Evolutionary conservation across 2,329 filamentous ascomycete species (phyloP).

Genomic region (Aspergillus costaricaensis): DNA sequence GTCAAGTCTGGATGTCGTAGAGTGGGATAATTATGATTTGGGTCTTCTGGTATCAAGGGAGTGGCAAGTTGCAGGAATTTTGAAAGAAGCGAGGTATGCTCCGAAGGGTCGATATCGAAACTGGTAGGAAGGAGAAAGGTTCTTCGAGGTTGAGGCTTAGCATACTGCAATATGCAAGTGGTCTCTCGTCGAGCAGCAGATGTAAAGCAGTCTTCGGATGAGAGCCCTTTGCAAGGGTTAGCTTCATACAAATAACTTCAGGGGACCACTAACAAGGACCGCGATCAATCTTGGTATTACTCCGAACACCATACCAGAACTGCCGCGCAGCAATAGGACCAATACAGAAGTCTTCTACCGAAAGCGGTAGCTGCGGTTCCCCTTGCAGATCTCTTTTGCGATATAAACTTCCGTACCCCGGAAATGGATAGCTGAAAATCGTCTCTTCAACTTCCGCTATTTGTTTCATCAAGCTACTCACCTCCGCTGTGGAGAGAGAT

Average conservation of each 20-base stretch:
- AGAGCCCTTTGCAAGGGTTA: slow-evolving; percentile 19
- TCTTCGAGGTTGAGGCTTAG: slow-evolving; percentile 28
- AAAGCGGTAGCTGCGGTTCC: slow-evolving; percentile 19
- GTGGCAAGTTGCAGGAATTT: slow-evolving; percentile 27
- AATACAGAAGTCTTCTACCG: slow-evolving; percentile 27
- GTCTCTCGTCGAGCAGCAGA: slow-evolving; percentile 31
- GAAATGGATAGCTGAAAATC: slow-evolving; percentile 31
- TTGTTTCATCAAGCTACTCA: slow-evolving; percentile 29
- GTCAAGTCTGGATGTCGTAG: slow-evolving; percentile 33
- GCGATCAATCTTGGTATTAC: slow-evolving; percentile 25
- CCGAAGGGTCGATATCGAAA: slow-evolving; percentile 24
- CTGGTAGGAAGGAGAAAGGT: slow-evolving; percentile 31
- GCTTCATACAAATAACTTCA: no score
- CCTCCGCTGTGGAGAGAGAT: slow-evolving; percentile 27
- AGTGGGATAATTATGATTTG: slow-evolving; percentile 19
- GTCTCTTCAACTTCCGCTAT: slow-evolving; percentile 29
- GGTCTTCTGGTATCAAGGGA: slow-evolving; percentile 16
- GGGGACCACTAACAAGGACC: slow-evolving; percentile 25
- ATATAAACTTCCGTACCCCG: slow-evolving; percentile 33
- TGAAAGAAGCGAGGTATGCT: slow-evolving; percentile 29
- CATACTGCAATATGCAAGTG: slow-evolving; percentile 21
- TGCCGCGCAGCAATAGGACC: slow-evolving; percentile 30
- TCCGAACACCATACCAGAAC: slow-evolving; percentile 34
- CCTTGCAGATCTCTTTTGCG: slow-evolving; percentile 23
- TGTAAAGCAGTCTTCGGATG: slow-evolving; percentile 23